These are phyloP conservation scores for Mortierella sp. DNA, from an alignment of 371 early-diverging fungal genomes.

Conservation along the genomic window DNA sequence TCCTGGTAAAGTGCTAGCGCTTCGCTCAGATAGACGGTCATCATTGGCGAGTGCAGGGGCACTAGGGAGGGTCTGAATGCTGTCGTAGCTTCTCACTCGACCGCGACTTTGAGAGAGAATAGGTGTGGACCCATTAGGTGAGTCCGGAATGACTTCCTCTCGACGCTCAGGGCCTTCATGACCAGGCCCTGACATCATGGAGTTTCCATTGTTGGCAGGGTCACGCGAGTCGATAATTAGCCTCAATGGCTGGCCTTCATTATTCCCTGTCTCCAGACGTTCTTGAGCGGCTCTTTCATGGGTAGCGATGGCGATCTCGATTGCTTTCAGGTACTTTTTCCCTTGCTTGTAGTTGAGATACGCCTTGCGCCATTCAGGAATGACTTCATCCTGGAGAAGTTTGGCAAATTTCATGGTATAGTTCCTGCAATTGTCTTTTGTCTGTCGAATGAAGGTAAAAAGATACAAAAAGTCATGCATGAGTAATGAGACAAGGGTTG, in stretches of 20 bases:
- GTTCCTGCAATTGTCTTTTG: neutral
- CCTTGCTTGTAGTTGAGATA: slow-evolving; percentile 65
- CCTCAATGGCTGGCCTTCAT: neutral
- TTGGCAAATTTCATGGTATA: slow-evolving; percentile 83
- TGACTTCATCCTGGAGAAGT: slow-evolving; percentile 76
- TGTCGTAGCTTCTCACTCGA: slow-evolving; percentile 15
- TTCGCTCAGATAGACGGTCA: neutral
- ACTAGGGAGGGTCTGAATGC: slow-evolving; percentile 13
- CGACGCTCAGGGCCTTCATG: neutral
- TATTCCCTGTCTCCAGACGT: neutral
- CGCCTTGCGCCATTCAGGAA: slow-evolving; percentile 87
- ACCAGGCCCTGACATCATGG: neutral
- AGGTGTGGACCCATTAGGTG: slow-evolving; percentile 26
- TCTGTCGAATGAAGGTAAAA: neutral
- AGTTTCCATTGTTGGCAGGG: neutral
- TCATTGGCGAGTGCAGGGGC: neutral
- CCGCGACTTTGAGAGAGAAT: slow-evolving; percentile 19
- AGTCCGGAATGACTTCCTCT: slow-evolving; percentile 1
- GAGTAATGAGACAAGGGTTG: neutral
- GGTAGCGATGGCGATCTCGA: slow-evolving; percentile 22
- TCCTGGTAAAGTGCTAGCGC: neutral
- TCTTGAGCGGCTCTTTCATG: neutral
- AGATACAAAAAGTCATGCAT: neutral
- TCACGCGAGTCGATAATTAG: neutral
- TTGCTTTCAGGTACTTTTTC: slow-evolving; percentile 41